A percentile compares a stretch with the other conserved stretches of the same genome.
Conservation (phyloP, 768 basidiomycete genomes). For the Russula virescens region DNA sequence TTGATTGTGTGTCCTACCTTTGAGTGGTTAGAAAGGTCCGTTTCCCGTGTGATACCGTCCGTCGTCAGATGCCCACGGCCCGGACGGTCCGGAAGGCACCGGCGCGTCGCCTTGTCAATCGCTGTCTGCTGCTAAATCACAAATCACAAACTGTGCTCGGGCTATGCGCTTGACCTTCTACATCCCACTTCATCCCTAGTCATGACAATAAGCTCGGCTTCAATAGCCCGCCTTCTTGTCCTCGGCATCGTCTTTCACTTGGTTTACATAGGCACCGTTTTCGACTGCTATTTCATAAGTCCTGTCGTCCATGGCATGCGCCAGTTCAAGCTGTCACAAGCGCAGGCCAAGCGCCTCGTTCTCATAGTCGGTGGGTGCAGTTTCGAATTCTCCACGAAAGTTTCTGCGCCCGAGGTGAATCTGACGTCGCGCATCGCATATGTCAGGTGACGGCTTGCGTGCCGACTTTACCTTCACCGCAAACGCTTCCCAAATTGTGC, state of each 20-base stretch:
- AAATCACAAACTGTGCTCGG: too few species aligned
- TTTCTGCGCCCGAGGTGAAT: not conserved
- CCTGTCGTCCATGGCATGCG: slow-evolving; percentile 77
- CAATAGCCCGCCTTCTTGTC: slow-evolving; percentile 40
- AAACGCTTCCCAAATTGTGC: slow-evolving; percentile 52
- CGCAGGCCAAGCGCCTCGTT: slow-evolving; percentile 66
- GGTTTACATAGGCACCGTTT: slow-evolving; percentile 63
- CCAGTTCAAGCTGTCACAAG: slow-evolving; percentile 40
- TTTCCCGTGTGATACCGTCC: not conserved
- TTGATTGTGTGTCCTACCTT: not conserved
- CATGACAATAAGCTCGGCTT: slow-evolving; percentile 16
- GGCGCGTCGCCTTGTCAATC: too few species aligned
- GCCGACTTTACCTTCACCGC: slow-evolving; percentile 71
- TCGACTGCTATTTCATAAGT: slow-evolving; percentile 86
- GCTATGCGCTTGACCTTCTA: not conserved
- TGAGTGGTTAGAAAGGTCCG: too few species aligned
- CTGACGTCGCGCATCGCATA: not conserved
- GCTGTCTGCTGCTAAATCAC: too few species aligned
- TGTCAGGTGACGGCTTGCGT: slow-evolving; percentile 71
- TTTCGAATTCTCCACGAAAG: not conserved
- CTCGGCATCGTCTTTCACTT: slow-evolving; percentile 71
- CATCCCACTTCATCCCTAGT: not conserved
- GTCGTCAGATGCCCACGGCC: not conserved
- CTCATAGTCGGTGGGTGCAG: slow-evolving; percentile 76
- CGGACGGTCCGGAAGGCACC: too few species aligned